Conservation (phyloP, 164 flowering plant species). For the Tetrastigma voinierianum region DNA sequence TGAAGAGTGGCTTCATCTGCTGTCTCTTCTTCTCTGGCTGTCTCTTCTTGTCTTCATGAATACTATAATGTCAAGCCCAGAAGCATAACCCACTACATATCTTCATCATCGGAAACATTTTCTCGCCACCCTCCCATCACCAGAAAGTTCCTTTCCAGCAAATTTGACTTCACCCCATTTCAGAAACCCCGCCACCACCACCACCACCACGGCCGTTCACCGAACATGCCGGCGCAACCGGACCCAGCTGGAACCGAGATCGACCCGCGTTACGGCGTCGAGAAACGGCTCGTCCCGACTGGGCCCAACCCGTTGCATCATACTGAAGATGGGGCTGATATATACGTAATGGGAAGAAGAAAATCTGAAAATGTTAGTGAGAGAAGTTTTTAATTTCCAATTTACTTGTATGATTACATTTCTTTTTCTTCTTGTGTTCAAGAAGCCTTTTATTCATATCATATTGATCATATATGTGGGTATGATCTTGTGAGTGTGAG, state of each 20-base stretch:
- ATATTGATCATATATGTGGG: not conserved
- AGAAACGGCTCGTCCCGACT: constrained; percentile 47
- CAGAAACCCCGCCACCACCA: constrained; percentile 12
- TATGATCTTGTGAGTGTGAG: constrained; percentile 9
- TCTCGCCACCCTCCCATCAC: constrained; percentile 13
- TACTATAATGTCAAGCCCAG: constrained; percentile 18
- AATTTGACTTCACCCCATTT: constrained; percentile 41
- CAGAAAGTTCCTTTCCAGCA: constrained; percentile 34
- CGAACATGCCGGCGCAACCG: not conserved
- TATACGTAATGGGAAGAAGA: not conserved
- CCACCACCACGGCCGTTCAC: constrained; percentile 14
- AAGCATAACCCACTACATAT: not conserved
- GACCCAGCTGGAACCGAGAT: constrained; percentile 27
- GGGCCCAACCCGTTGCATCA: constrained; percentile 59
- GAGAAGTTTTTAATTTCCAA: constrained; percentile 3
- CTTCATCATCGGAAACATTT: constrained; percentile 1
- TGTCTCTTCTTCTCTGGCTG: constrained; percentile 32
- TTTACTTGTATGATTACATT: not conserved
- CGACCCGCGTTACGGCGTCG: constrained; percentile 42
- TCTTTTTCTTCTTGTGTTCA: not conserved
- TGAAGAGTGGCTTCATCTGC: constrained; percentile 16
- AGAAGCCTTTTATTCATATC: not conserved
- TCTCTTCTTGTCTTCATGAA: constrained; percentile 39
- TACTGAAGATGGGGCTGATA: constrained; percentile 11
- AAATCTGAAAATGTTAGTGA: constrained; percentile 5